Conservation (phyloP, 116 monocot species). For the Trichopus zeylanicus region DNA sequence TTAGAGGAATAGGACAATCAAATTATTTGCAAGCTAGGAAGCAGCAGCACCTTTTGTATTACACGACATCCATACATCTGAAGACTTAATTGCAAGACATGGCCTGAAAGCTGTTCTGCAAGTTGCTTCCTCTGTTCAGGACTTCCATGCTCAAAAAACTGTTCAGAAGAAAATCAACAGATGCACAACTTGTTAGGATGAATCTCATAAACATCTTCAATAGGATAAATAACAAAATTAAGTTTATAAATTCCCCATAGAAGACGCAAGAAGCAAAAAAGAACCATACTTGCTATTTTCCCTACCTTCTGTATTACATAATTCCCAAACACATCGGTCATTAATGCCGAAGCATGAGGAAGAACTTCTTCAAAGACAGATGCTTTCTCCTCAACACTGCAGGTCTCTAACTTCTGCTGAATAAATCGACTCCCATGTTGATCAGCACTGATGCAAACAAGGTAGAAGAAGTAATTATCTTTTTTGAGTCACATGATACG, state of each 20-base stretch:
- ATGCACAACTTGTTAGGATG: background rate
- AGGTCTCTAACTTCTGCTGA: slow-evolving; percentile 89
- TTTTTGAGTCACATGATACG: background rate
- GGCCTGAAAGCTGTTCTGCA: slow-evolving; percentile 66
- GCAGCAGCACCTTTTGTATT: slow-evolving; percentile 69
- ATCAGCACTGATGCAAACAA: slow-evolving; percentile 55
- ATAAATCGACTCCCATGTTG: slow-evolving; percentile 97
- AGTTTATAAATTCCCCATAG: background rate
- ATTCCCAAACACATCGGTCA: slow-evolving; percentile 97
- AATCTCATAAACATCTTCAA: background rate
- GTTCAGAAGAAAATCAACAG: background rate
- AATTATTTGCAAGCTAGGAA: background rate
- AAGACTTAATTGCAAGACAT: slow-evolving; percentile 71
- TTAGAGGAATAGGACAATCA: too few species aligned
- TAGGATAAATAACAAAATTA: background rate
- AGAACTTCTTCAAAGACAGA: slow-evolving; percentile 82
- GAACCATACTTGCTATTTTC: background rate
- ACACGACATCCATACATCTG: slow-evolving; percentile 98
- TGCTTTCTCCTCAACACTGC: slow-evolving; percentile 69
- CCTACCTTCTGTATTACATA: slow-evolving; percentile 88
- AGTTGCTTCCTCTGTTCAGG: slow-evolving; percentile 81
- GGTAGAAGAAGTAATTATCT: slow-evolving; percentile 3
- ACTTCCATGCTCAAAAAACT: slow-evolving; percentile 93
- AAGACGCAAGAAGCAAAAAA: background rate
- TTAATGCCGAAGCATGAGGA: slow-evolving; percentile 67